Percentiles rank a stretch among this genome's conserved stretches.
Conservation (phyloP, 2,329 filamentous ascomycete genomes). For the Ilyonectria destructans region DNA sequence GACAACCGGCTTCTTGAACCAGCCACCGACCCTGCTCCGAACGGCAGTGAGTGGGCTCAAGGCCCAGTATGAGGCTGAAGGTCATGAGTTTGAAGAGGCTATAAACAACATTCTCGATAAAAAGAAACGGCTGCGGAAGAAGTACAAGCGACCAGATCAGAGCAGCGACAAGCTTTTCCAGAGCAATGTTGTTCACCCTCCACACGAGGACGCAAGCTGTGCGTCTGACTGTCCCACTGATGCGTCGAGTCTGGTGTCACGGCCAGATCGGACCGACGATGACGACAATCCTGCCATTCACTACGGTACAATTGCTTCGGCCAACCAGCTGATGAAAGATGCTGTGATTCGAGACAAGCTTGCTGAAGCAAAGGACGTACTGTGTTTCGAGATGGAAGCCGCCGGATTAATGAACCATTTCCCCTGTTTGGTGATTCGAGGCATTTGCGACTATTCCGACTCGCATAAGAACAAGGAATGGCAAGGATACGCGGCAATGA, state of each 20-base stretch:
- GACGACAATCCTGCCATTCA: not conserved
- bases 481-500: slow-evolving; percentile 32
- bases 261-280: not conserved
- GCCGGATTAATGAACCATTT: too few relatives aligned
- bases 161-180: slow-evolving; percentile 29
- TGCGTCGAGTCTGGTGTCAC: not conserved
- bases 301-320: not conserved
- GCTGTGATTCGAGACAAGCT: not conserved
- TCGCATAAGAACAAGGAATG: too few relatives aligned
- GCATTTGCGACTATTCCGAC: too few relatives aligned
- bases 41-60: slow-evolving; percentile 18
- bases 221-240: not conserved
- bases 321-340: not conserved
- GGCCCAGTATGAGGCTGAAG: slow-evolving; percentile 18
- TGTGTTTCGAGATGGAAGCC: slow-evolving; percentile 26
- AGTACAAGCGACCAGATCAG: slow-evolving; percentile 24
- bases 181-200: not conserved
- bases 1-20: not conserved
- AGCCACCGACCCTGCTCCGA: not conserved
- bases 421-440: too few relatives aligned
- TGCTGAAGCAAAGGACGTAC: not conserved
- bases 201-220: not conserved
- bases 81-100: slow-evolving; percentile 17
- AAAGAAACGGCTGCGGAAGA: slow-evolving; percentile 20
- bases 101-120: slow-evolving; percentile 8